Evolutionary conservation across 129 eudicot genomes (phyloP).

Genomic region (Helichrysum umbraculigerum): DNA sequence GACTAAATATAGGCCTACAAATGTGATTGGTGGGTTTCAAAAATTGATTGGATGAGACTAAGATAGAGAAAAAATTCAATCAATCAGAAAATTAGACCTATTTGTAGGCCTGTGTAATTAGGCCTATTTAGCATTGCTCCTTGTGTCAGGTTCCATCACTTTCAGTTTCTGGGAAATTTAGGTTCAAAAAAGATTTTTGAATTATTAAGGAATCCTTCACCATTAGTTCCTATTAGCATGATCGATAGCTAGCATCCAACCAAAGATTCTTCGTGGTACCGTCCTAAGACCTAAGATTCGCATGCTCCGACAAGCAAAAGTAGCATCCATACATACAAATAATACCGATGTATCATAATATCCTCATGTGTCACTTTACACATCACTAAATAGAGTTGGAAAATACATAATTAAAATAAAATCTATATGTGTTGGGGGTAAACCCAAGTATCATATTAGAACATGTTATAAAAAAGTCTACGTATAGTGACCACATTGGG

Average conservation of each 20-base stretch:
- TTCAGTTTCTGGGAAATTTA: slow-evolving; percentile 6
- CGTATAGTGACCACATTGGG: not conserved
- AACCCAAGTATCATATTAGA: too few relatives aligned
- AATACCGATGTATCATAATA: not conserved
- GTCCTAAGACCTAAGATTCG: slow-evolving; percentile 15
- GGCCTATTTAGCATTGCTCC: too few relatives aligned
- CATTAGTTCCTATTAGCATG: not conserved
- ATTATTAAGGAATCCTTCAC: slow-evolving; percentile 17
- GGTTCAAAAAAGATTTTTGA: not conserved
- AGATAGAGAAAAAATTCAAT: too few relatives aligned
- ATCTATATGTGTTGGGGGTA: not conserved
- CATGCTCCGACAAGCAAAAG: slow-evolving; percentile 18
- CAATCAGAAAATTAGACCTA: too few relatives aligned
- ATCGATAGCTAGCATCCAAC: not conserved
- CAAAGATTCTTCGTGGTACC: slow-evolving; percentile 9
- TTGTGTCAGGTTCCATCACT: not conserved
- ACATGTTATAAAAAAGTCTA: not conserved
- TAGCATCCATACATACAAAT: not conserved
- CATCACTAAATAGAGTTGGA: not conserved
- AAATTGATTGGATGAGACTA: too few relatives aligned
- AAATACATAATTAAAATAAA: not conserved
- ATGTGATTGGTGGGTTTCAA: too few relatives aligned
- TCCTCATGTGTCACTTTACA: slow-evolving; percentile 13
- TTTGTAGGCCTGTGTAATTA: too few relatives aligned
- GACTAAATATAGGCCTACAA: too few relatives aligned